These are phyloP conservation scores for Populus pruinosa DNA, from an alignment of 345 rosid genomes.

Conservation along the genomic window DNA sequence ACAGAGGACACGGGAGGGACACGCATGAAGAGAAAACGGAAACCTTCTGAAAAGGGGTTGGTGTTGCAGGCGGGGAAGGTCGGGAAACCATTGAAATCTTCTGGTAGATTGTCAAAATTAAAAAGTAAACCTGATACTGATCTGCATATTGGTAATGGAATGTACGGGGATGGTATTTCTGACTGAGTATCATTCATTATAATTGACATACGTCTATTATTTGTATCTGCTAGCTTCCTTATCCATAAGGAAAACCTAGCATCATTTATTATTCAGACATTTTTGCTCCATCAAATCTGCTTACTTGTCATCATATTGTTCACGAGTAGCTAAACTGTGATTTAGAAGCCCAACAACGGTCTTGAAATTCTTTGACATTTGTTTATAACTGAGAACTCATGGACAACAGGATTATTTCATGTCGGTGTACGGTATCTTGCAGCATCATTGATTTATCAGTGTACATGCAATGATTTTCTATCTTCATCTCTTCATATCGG, in stretches of 20 bases:
- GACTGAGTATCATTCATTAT: constrained; percentile 29
- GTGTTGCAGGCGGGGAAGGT: constrained; percentile 93
- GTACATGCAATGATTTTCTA: not conserved
- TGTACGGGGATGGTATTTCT: constrained; percentile 47
- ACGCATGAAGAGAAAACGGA: constrained; percentile 69
- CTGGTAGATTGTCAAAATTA: constrained; percentile 55
- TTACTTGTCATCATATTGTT: not conserved
- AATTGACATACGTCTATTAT: not conserved
- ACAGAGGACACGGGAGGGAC: constrained; percentile 79
- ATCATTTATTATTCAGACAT: not conserved
- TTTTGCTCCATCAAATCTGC: not conserved
- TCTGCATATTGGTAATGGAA: constrained; percentile 48
- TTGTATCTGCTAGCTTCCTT: not conserved
- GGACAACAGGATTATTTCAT: not conserved
- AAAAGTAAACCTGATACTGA: constrained; percentile 53
- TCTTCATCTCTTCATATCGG: not conserved
- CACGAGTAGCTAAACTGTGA: not conserved
- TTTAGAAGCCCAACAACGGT: not conserved
- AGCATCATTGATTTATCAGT: not conserved
- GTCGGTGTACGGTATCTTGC: not conserved
- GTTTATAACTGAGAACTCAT: not conserved
- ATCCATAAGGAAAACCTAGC: not conserved
- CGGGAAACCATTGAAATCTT: constrained; percentile 49
- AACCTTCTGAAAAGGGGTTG: constrained; percentile 93
- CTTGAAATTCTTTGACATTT: not conserved